A percentile compares a stretch with the other conserved stretches of the same genome.
These are phyloP conservation scores for Plasmopara viticola DNA, from an alignment of 352 stramenopile species.

Conservation along the genomic window DNA sequence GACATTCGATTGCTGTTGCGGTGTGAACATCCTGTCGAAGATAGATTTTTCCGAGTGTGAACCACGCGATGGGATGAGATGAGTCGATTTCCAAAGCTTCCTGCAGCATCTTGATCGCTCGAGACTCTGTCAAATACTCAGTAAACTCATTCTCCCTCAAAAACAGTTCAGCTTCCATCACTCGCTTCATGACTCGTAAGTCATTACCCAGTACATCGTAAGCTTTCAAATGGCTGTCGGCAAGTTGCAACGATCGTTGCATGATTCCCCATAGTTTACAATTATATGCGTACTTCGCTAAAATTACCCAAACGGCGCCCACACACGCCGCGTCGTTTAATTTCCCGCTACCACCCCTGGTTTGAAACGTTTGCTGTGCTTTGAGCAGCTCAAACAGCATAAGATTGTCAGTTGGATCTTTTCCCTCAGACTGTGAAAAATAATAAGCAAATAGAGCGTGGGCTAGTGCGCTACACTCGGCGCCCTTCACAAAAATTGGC, in stretches of 20 bases:
- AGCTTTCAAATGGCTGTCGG: conserved; percentile 24
- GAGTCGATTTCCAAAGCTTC: conserved; percentile 60
- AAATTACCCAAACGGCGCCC: conserved; percentile 53
- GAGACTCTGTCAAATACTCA: conserved; percentile 5
- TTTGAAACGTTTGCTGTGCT: conserved; percentile 37
- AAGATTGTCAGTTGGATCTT: conserved; percentile 55
- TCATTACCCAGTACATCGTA: conserved; percentile 37
- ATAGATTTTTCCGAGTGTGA: conserved; percentile 44
- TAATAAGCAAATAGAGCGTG: conserved; percentile 62
- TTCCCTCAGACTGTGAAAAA: conserved; percentile 34
- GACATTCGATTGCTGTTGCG: conserved; percentile 38
- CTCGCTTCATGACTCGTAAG: conserved; percentile 44
- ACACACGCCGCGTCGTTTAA: conserved; percentile 22
- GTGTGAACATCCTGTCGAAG: conserved; percentile 39
- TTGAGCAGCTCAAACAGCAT: conserved; percentile 59
- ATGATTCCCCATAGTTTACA: conserved; percentile 36
- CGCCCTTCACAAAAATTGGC: conserved; percentile 1
- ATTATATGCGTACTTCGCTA: conserved; percentile 42
- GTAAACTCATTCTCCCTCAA: conserved; percentile 18
- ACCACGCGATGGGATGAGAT: conserved; percentile 45
- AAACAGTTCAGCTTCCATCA: conserved; percentile 41
- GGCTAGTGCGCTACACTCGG: conserved; percentile 26
- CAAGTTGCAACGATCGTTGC: conserved; percentile 30
- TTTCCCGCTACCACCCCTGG: conserved; percentile 4
- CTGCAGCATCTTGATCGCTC: conserved; percentile 31